Evolutionary conservation across 1,284 basidiomycete genomes (phyloP).

Genomic region (Cryptococcus sp.): DNA sequence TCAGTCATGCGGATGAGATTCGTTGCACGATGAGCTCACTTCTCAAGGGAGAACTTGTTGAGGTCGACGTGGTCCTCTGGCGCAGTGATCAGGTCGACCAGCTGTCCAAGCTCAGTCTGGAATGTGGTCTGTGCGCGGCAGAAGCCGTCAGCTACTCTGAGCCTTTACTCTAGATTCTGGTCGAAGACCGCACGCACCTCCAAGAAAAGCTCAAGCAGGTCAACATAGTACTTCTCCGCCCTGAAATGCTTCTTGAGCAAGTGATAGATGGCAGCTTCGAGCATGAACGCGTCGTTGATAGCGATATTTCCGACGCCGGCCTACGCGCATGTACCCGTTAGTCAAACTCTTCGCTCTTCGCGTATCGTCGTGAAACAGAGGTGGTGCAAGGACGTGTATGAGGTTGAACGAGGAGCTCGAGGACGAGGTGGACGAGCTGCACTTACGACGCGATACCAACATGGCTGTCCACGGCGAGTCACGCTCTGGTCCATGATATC

Average conservation of each 20-base stretch:
- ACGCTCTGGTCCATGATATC: constrained; percentile 88
- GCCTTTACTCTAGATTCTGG: background rate
- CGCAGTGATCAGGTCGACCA: constrained; percentile 93
- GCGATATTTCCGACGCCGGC: constrained; percentile 79
- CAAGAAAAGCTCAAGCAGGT: constrained; percentile 87
- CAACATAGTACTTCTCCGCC: constrained; percentile 76
- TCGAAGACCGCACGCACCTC: constrained; percentile 60
- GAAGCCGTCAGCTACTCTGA: constrained; percentile 2
- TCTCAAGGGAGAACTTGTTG: constrained; percentile 75
- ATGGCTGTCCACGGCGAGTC: constrained; percentile 96
- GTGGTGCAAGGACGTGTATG: background rate
- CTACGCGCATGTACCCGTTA: constrained; percentile 24
- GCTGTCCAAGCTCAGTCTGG: constrained; percentile 94
- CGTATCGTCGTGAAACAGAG: too few species aligned
- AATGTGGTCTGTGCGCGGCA: constrained; percentile 67
- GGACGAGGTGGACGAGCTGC: background rate
- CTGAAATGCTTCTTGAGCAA: constrained; percentile 89
- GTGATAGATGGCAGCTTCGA: constrained; percentile 90
- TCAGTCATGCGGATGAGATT: too few species aligned
- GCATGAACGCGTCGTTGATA: constrained; percentile 97
- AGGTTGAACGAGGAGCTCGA: too few species aligned
- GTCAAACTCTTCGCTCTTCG: background rate
- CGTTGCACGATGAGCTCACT: constrained; percentile 62
- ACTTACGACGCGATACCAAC: constrained; percentile 79
- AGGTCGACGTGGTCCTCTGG: constrained; percentile 88